phyloP scores from a whole-genome alignment of 441 rosid species.

The Monsonia emarginata region DNA sequence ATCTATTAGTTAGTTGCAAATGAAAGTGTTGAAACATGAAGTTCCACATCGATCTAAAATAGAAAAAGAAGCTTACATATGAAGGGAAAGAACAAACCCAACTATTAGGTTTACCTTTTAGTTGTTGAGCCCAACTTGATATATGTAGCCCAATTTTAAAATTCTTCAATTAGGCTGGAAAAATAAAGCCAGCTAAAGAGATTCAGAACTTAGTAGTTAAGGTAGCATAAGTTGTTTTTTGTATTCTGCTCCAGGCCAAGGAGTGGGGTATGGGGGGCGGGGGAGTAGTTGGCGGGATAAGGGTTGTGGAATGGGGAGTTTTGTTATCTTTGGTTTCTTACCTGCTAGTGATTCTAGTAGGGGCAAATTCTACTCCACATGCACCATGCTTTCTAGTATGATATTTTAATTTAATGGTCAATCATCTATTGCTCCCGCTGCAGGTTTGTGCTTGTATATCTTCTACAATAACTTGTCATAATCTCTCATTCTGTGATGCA shows the following conservation, averaged over 20 bases:
- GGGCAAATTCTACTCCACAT: not conserved
- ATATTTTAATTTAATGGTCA: not conserved
- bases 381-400: not conserved
- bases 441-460: not conserved
- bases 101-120: too few relatives aligned
- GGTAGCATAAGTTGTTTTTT: not conserved
- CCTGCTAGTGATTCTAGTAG: not conserved
- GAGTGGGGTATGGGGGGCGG: too few relatives aligned
- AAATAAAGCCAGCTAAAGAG: not conserved
- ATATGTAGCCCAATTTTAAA: too few relatives aligned
- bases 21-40: too few relatives aligned
- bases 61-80: too few relatives aligned
- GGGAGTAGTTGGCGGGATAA: not conserved
- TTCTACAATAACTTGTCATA: constrained; percentile 3
- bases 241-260: not conserved
- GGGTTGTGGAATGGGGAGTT: not conserved
- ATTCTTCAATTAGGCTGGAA: not conserved
- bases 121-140: too few relatives aligned
- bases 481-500: constrained; percentile 20
- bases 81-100: too few relatives aligned
- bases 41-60: too few relatives aligned
- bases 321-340: not conserved
- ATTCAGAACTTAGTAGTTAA: not conserved
- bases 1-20: not conserved
- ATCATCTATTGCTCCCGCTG: not conserved